Base-by-base conservation (phyloP, 306 rosid species). In the Gleditsia sinensis region DNA sequence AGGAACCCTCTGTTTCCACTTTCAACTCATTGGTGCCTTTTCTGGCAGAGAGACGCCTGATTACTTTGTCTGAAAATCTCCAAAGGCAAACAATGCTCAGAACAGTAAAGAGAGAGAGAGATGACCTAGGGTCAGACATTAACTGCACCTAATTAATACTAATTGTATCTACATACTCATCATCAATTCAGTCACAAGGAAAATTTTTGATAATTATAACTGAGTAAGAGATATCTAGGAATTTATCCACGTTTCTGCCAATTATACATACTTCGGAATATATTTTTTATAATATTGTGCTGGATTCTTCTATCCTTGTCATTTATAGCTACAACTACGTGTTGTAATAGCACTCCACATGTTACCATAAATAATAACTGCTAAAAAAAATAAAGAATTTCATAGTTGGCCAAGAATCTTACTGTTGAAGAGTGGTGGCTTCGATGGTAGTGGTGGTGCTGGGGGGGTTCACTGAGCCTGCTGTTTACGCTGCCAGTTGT, bases 341-440 rank as follows among this genome's bases (percentile, higher is more conserved):
- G 45, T 34, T 30, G 23, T 36, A 37, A 64, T 57, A 60, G 7
- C 16, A 17, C 37, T 20, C 21, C 24, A 28, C 33, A 59, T 32
- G 17, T 42, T 17, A 32, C 24, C 23, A 23, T 48, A 48, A 17
- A 28, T 14, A 14, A 42, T 27, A 58, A 75, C 32, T 1, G 75
- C 14, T 59, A n/a, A 17, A n/a, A 0, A 28, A 46, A 75, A 75
- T 7, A 20, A 58, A 55, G 75, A 69, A 78, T 59, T 10, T 58
- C 12, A 58, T 68, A 78, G 63, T n/a, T 69, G 39, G 64, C 16
- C 8, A 71, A 45, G 75, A 82, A 88, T 80, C 98, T 88, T 88
- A 94, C 97, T 43, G 93, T 81, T 69, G 91, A 87, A 78, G 98
- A 80, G 80, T 80, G 90, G 58, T 75, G 75, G 87, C 80, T 83